A percentile compares a stretch with the other conserved stretches of the same genome.
These are phyloP conservation scores for Alternaria solani DNA, from an alignment of 2,329 filamentous ascomycete species.

Conservation along the genomic window DNA sequence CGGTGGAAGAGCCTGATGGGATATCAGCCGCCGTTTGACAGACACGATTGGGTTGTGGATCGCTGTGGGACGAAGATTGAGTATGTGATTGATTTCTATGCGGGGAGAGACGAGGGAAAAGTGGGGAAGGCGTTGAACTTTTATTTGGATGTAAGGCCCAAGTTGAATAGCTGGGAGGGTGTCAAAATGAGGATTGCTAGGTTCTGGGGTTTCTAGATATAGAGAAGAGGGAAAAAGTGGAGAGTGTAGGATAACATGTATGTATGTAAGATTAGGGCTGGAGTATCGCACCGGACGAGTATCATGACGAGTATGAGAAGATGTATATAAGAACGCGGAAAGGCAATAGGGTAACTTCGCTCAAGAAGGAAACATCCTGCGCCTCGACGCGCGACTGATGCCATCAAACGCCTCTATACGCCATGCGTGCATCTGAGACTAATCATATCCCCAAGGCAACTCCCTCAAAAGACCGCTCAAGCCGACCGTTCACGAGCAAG, in stretches of 20 bases:
- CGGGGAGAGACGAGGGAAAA: constrained; percentile 66
- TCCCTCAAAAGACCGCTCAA: background rate
- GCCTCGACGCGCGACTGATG: background rate
- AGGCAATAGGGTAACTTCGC: background rate
- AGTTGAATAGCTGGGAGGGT: constrained; percentile 70
- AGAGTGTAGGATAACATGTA: background rate
- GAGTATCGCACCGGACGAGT: background rate
- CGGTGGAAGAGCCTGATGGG: constrained; percentile 83
- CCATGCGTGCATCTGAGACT: constrained; percentile 14
- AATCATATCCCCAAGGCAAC: background rate
- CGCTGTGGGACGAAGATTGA: constrained; percentile 85
- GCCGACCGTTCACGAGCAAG: background rate
- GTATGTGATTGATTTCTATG: constrained; percentile 98
- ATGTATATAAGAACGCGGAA: background rate
- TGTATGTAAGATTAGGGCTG: background rate
- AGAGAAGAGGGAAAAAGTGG: background rate
- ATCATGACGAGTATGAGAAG: background rate
- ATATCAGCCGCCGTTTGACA: constrained; percentile 91
- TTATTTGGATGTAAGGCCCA: constrained; percentile 71
- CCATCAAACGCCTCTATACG: constrained; percentile 9
- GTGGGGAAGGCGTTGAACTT: constrained; percentile 64
- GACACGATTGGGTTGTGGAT: constrained; percentile 97
- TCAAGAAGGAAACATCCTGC: constrained; percentile 3
- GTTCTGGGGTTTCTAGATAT: constrained; percentile 55
- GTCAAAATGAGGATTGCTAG: constrained; percentile 63